Base-by-base conservation (phyloP, 1,284 basidiomycete species). In the Ceratobasidium sp. region DNA sequence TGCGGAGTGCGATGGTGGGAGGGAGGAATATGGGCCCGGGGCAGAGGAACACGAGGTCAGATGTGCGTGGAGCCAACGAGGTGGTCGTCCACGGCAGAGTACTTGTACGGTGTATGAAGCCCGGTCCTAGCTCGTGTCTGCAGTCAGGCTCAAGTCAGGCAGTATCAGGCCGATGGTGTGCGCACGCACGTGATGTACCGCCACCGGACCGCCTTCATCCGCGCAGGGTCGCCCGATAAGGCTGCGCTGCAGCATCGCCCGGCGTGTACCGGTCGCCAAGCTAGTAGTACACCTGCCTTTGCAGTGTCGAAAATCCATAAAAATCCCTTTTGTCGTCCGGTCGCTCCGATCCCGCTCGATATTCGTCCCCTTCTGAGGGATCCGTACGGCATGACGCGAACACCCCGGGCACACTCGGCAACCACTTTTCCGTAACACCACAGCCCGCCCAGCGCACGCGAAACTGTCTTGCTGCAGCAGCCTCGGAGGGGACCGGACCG, bases 41-140 rank as follows among this genome's bases (percentile, higher is more conserved):
- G 62, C 29, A 49, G 19, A 19, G 48, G 62, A 64, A 64, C 62
- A 64, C 62, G 62, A 49, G 62, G 62, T 49, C 43, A 51, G 62
- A 19, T n/a, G 6, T 46, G 61, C 62, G 62, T 64, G 62, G 62
- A 22, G 62, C 43, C 41, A 64, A 51, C 62, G 62, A 49, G 62
- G 61, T 22, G 61, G 61, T 48, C 6, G 4, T 31, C 27, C 22
- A 31, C 2, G 1, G 16, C 2, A 24, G 22, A 53, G 24, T 5
- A n/a, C 27, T 41, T 58, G 11, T 6, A 46, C 16, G 16, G 2
- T 4, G 14, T n/a, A 51, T 16, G 48, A 22, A 61, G 13, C 24
- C 34, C 61, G 41, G 22, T 43, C 62, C 27, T 43, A 48, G 62
- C 62, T 49, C 62, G 19, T 24, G 39, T 63, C 61, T n/a, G 43